phyloP scores from a whole-genome alignment of 768 basidiomycete species.

The Lyophyllum decastes region DNA sequence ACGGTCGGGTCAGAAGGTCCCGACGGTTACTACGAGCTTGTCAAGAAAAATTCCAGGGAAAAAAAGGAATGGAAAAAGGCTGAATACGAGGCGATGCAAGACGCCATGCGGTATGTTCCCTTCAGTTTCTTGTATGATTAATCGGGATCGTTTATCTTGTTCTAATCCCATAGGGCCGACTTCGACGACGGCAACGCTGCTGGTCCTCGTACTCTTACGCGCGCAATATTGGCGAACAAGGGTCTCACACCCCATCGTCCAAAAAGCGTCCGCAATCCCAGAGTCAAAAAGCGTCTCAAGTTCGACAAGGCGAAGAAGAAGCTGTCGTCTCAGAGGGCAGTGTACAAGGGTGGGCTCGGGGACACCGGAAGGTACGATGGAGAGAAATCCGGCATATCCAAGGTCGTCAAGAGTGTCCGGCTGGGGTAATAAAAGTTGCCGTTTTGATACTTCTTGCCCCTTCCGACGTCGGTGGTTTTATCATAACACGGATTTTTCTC shows the following conservation, averaged over 20 bases:
- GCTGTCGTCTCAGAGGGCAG: conserved; percentile 83
- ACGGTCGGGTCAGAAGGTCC: conserved; percentile 48
- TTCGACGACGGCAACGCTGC: conserved; percentile 36
- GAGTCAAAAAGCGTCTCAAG: conserved; percentile 93
- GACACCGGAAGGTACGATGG: conserved; percentile 79
- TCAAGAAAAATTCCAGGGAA: conserved; percentile 71
- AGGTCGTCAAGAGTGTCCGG: conserved; percentile 83
- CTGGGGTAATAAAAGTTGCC: conserved; percentile 45
- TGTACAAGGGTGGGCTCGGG: conserved; percentile 87
- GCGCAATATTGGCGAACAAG: conserved; percentile 90
- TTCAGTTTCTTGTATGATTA: background rate
- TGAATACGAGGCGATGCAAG: conserved; percentile 71
- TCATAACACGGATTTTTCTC: background rate
- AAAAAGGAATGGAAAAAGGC: conserved; percentile 80
- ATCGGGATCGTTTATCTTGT: conserved; percentile 7
- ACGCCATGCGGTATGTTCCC: conserved; percentile 54
- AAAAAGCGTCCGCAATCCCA: conserved; percentile 92
- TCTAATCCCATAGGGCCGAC: conserved; percentile 21
- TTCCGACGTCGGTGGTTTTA: background rate
- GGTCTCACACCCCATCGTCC: conserved; percentile 90
- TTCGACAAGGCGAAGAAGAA: conserved; percentile 97
- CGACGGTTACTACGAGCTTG: conserved; percentile 89
- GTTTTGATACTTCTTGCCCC: background rate
- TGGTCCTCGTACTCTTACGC: conserved; percentile 87
- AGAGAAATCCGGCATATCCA: conserved; percentile 91